Evolutionary conservation across 1,284 basidiomycete species (phyloP).

Genomic region (Ganoderma lucidum): DNA sequence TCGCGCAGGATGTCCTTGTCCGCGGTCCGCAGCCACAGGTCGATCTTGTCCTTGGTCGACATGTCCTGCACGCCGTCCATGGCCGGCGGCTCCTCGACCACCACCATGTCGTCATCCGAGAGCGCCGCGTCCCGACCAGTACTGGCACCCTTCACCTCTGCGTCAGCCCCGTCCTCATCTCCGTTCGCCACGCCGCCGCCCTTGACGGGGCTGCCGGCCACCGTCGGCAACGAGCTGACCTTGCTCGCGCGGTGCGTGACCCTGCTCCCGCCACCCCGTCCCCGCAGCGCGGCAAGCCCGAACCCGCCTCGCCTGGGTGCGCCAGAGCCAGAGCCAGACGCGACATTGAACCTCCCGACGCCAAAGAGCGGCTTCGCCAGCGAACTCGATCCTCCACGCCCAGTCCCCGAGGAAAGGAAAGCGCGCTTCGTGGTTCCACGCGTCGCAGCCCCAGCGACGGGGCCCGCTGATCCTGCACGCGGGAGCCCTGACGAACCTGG

Average conservation of each 20-base stretch:
- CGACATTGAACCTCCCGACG: background rate
- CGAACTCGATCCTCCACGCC: background rate
- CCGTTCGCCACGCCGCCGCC: slow-evolving; percentile 26
- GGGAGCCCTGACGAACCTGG: background rate
- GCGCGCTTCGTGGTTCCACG: background rate
- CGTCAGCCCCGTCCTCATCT: slow-evolving; percentile 5
- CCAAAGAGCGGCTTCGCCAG: slow-evolving; percentile 12
- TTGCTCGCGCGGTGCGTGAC: slow-evolving; percentile 63
- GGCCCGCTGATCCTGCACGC: background rate
- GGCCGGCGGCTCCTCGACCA: background rate
- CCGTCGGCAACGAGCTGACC: slow-evolving; percentile 63
- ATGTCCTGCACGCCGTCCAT: slow-evolving; percentile 14
- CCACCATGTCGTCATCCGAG: background rate
- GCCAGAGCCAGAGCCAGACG: slow-evolving; percentile 8
- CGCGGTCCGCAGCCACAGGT: slow-evolving; percentile 28
- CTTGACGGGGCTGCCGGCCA: slow-evolving; percentile 47
- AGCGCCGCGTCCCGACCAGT: background rate
- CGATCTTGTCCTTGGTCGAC: slow-evolving; percentile 28
- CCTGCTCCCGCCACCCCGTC: slow-evolving; percentile 29
- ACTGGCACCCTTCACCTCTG: background rate
- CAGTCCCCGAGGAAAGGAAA: background rate
- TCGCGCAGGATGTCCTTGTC: slow-evolving; percentile 26
- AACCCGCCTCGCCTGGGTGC: background rate
- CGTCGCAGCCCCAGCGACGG: background rate
- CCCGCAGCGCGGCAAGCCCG: slow-evolving; percentile 7